Evolutionary conservation across 2,329 filamentous ascomycete genomes (phyloP).

Genomic region (Pseudopithomyces maydicus): DNA sequence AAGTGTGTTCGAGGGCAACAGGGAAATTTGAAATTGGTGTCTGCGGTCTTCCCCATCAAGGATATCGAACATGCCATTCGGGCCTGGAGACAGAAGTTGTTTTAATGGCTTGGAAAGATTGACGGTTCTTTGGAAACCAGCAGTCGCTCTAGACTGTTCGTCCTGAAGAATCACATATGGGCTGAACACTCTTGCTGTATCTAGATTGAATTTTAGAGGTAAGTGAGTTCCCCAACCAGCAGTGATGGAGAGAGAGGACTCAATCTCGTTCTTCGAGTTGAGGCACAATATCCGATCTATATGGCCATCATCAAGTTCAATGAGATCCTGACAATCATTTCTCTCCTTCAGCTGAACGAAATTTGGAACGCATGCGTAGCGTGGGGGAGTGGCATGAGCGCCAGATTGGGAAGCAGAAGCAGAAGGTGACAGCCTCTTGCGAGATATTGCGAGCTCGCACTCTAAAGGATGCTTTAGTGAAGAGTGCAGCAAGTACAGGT

Average conservation of each 20-base stretch:
- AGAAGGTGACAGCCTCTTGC: conserved; percentile 39
- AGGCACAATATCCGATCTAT: conserved; percentile 39
- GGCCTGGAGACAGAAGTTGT: conserved; percentile 28
- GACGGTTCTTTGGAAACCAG: conserved; percentile 42
- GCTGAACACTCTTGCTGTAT: conserved; percentile 38
- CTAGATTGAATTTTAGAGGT: conserved; percentile 31
- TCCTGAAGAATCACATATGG: conserved; percentile 37
- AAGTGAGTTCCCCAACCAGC: conserved; percentile 46
- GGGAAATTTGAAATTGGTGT: conserved; percentile 38
- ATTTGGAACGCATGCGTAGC: conserved; percentile 42
- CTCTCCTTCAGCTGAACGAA: conserved; percentile 33
- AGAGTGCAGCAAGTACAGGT: conserved; percentile 43
- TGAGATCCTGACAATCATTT: conserved; percentile 30
- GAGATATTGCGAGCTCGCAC: conserved; percentile 42
- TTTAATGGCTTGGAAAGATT: conserved; percentile 25
- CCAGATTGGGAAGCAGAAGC: conserved; percentile 34
- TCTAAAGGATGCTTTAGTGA: conserved; percentile 40
- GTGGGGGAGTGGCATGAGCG: conserved; percentile 24
- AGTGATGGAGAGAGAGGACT: conserved; percentile 32
- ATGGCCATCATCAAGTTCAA: conserved; percentile 39
- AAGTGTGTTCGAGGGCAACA: conserved; percentile 33
- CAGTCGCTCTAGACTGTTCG: conserved; percentile 31
- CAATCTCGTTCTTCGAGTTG: conserved; percentile 21
- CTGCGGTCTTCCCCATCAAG: conserved; percentile 36
- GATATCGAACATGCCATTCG: conserved; percentile 35